Base-by-base conservation (phyloP, 2,329 filamentous ascomycete genomes). In the Teratosphaeria destructans region DNA sequence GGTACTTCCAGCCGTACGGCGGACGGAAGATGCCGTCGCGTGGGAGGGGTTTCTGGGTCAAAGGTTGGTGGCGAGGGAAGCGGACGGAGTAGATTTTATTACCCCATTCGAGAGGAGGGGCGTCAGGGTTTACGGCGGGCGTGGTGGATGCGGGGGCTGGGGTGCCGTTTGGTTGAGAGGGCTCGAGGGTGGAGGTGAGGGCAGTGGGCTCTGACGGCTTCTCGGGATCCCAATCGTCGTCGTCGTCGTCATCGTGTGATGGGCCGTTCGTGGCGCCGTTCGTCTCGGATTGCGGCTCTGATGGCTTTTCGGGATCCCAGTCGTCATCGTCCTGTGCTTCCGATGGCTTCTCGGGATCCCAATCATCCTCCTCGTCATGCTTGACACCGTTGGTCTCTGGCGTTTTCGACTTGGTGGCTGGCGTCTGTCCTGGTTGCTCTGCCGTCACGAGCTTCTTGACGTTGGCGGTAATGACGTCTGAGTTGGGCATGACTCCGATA, bases 1-100 rank as follows among this genome's bases (percentile, higher is more conserved):
- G 95, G 77, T 99, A 99, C 74, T 94, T 96, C 92, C 94, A 97
- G 56, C 93, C 94, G 71, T 91, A 97, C 0, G 94, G 90, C 5
- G 94, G 94, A 5, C 94, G 86, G 77, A 99, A 99, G 35, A 94
- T 81, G 57, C 94, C 94, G 71, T 96, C 90, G 23, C 85, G 81
- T 4, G 92, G 90, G 0, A 74, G 61, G 16, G 68, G 64, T 52
- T 67, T 66, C 14, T 61, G 57, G 34, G 64, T 63, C 10, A 70
- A 59, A 39, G 67, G 62, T 61, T 71, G 70, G 70, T 87, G 82
- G 26, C 87, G 87, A 0, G 90, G 89, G 70, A 99, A 97, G 55
- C 88, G 85, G 57, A 99, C 91, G 23, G 85, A 85, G 75, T 97
- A 99, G 71, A 97, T 90, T 63, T 84, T 85, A 72, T 99, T 99